Evolutionary conservation across 106 monocot genomes (phyloP).

Genomic region (Acanthochlamys bracteata): DNA sequence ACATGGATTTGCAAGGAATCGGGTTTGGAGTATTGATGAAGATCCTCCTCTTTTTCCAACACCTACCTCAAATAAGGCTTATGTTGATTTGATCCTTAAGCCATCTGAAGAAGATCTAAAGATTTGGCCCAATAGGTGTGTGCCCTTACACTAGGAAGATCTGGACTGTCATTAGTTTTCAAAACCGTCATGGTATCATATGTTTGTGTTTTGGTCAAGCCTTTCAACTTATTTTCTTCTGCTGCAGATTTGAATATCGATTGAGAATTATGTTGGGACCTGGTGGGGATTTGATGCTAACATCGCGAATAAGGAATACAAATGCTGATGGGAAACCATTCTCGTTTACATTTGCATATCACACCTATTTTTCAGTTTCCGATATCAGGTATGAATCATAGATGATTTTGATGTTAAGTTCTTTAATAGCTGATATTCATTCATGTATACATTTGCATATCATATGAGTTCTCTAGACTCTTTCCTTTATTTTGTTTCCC

Average conservation of each 20-base stretch:
- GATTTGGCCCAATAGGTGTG: constrained; percentile 69
- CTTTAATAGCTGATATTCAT: no score
- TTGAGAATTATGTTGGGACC: constrained; percentile 56
- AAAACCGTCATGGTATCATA: neutral
- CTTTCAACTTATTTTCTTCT: neutral
- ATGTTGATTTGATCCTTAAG: constrained; percentile 73
- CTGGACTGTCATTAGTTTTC: neutral
- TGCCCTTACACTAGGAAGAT: neutral
- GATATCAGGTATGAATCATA: constrained; percentile 58
- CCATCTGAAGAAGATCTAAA: constrained; percentile 61
- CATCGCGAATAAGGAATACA: constrained; percentile 74
- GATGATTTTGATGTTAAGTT: neutral
- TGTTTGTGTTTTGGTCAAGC: neutral
- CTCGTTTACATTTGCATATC: constrained; percentile 79
- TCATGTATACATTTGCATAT: no score
- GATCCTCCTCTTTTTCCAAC: constrained; percentile 55
- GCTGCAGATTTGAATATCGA: constrained; percentile 64
- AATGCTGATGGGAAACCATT: constrained; percentile 67
- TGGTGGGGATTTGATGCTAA: constrained; percentile 69
- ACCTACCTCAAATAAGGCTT: constrained; percentile 38
- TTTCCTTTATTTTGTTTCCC: no score
- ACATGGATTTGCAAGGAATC: constrained; percentile 74
- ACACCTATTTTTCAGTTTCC: constrained; percentile 67
- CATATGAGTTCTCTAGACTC: no score
- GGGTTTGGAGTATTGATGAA: constrained; percentile 57